These are phyloP conservation scores for Suillus decipiens DNA, from an alignment of 768 basidiomycete species.

Conservation along the genomic window DNA sequence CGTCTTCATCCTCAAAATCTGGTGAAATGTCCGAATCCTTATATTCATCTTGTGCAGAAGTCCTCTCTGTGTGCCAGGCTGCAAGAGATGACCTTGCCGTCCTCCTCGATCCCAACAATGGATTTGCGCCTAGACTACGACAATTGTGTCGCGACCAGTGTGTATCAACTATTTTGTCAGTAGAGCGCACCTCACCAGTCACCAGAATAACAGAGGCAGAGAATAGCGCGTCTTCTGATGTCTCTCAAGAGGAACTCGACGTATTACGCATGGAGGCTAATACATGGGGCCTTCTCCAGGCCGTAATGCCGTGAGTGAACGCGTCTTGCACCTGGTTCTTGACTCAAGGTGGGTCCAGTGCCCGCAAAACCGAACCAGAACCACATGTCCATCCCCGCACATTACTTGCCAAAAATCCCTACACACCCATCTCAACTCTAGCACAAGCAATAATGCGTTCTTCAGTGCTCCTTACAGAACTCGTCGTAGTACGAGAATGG, in stretches of 20 bases:
- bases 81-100: slow-evolving; percentile 56
- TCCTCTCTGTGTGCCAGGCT: slow-evolving; percentile 60
- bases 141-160: slow-evolving; percentile 59
- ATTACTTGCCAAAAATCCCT: slow-evolving; percentile 72
- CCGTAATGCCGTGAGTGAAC: slow-evolving; percentile 66
- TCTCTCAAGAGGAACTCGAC: slow-evolving; percentile 56
- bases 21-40: slow-evolving; percentile 38
- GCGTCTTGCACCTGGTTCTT: slow-evolving; percentile 6
- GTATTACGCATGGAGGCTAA: slow-evolving; percentile 71
- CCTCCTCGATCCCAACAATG: slow-evolving; percentile 63
- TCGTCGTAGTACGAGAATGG: slow-evolving; percentile 87
- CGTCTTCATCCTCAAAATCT: neutral
- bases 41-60: slow-evolving; percentile 69
- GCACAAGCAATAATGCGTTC: slow-evolving; percentile 72
- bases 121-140: slow-evolving; percentile 68
- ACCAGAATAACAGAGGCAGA: slow-evolving; percentile 55
- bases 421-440: slow-evolving; percentile 75
- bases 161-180: slow-evolving; percentile 24
- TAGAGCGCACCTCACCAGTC: neutral
- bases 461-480: slow-evolving; percentile 70
- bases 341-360: slow-evolving; percentile 38
- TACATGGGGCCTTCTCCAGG: slow-evolving; percentile 82
- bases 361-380: slow-evolving; percentile 63
- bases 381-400: slow-evolving; percentile 49
- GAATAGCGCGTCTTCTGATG: slow-evolving; percentile 38